Evolutionary conservation across 768 basidiomycete species (phyloP), one percentile per base, ranked within the genome.

Genomic region (Porpolomopsis calyptriformis): DNA sequence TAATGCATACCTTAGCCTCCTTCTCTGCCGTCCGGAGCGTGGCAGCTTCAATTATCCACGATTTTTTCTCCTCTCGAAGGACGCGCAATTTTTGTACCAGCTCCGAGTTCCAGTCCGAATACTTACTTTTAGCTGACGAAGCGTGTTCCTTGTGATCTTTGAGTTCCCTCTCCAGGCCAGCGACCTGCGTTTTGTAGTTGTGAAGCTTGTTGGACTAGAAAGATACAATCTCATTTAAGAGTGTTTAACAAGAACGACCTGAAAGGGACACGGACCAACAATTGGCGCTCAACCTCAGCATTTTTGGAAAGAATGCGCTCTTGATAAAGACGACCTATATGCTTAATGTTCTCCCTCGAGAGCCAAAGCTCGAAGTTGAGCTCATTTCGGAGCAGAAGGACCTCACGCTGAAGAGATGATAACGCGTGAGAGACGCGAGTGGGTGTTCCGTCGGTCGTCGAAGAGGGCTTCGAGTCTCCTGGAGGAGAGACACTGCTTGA

Each of bases 301-400:
- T 76, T 80, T 56, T 76, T 77, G 48, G 82, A 77, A 29, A 84
- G 61, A 19, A 85, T 76, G 25, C 77, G 78, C 52, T 86, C 81
- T 52, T 82, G 74, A 54, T 86, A 82, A 35, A 91, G 64, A 33
- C 81, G 73, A n/a, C 82, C 85, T 41, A 92, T 83, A 55, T 90
- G 85, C 57, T 79, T 77, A 43, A 83, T 73, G 48, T 88, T 87
- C 61, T 89, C 81, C 51, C 85, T 71, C 47, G 85, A 80, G 34
- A 85, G 65, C 85, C 87, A 92, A 20, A 82, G 67, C 64, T 91
- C 85, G 49, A 90, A 87, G 57, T 88, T 87, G 34, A 91, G 75
- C 52, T 91, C 87, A 57, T 80, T 87, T 40, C 82, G 71, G 23
- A 91, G 66, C 23, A 89, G 61, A 2, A 89, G 60, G 1, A 85